Evolutionary conservation across 306 rosid genomes (phyloP).

Genomic region (Dryas alaskensis): DNA sequence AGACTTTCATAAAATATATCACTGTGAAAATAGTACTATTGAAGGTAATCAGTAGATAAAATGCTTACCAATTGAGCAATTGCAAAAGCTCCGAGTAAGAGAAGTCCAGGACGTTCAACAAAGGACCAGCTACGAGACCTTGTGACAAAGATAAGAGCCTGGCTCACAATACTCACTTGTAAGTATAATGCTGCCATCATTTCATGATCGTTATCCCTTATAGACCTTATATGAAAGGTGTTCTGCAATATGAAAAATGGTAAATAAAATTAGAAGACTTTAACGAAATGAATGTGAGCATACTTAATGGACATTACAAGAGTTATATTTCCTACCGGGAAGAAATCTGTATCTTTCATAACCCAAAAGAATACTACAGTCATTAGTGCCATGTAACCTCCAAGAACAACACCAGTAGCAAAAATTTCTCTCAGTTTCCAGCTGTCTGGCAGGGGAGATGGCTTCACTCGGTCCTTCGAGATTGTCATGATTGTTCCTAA

Average conservation of each 20-base stretch:
- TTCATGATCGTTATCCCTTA: constrained; percentile 26
- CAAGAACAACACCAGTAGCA: constrained; percentile 93
- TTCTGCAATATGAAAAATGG: constrained; percentile 46
- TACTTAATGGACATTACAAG: background rate
- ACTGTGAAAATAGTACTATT: background rate
- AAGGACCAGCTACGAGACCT: constrained; percentile 97
- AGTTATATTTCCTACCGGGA: constrained; percentile 50
- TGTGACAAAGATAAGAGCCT: constrained; percentile 92
- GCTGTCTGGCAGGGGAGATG: constrained; percentile 92
- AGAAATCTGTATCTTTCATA: constrained; percentile 62
- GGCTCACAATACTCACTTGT: constrained; percentile 98
- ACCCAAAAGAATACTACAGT: constrained; percentile 92
- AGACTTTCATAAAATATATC: no score
- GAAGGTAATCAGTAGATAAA: background rate
- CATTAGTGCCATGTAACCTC: constrained; percentile 95
- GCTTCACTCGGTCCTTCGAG: constrained; percentile 96
- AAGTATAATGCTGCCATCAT: constrained; percentile 98
- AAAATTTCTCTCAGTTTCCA: constrained; percentile 97
- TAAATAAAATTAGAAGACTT: background rate
- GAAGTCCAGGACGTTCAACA: constrained; percentile 88
- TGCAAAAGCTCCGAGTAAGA: constrained; percentile 74
- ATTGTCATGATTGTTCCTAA: constrained; percentile 97
- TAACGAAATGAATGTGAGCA: background rate
- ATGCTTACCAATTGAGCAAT: constrained; percentile 85
- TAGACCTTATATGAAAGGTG: constrained; percentile 47